Base-by-base conservation (phyloP, 371 early-diverging fungal genomes). In the Mucor piriformis region DNA sequence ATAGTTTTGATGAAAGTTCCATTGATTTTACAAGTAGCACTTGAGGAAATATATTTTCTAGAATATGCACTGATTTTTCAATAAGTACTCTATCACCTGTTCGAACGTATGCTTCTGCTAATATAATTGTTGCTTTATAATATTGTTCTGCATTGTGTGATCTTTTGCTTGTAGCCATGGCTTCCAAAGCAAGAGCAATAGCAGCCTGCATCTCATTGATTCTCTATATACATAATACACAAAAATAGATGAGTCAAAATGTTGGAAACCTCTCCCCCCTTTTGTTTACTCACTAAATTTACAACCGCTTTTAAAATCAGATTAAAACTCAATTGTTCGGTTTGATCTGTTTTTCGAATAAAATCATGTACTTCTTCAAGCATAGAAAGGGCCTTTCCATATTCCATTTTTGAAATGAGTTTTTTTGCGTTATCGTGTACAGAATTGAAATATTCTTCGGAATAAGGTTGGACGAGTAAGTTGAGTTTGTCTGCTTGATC, bases 11-110 rank as follows among this genome's bases (percentile, higher is more conserved):
- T 23, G 64, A 49, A 2, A 69, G 35, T 35, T 40, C 32, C 13
- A 57, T 43, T 13, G 65, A 58, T 21, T 66, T 55, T 35, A 56
- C 50, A n/a, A 66, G 29, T 6, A 69, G 38, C 2, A 69, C 65
- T 46, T 57, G 56, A 16, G 67, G 59, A 21, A 70, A 70, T 15
- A 59, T 59, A 16, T 27, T 38, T 20, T 56, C 60, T 11, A 56
- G 25, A 20, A 67, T 60, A 16, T 37, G 32, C 2, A 62, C 46
- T 2, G 67, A 50, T 12, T 60, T 60, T 47, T 33, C 24, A 16
- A 57, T 10, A 18, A 50, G 29, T 23, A 37, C 51, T 0, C 51
- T 16, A n/a, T 52, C 37, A 2, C 51, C 32, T 21, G 38, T 35
- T 6, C 51, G 47, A 20, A 63, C 20, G 35, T 55, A 55, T 0